These are phyloP conservation scores for Punica granatum DNA, from an alignment of 345 rosid genomes.

Conservation along the genomic window DNA sequence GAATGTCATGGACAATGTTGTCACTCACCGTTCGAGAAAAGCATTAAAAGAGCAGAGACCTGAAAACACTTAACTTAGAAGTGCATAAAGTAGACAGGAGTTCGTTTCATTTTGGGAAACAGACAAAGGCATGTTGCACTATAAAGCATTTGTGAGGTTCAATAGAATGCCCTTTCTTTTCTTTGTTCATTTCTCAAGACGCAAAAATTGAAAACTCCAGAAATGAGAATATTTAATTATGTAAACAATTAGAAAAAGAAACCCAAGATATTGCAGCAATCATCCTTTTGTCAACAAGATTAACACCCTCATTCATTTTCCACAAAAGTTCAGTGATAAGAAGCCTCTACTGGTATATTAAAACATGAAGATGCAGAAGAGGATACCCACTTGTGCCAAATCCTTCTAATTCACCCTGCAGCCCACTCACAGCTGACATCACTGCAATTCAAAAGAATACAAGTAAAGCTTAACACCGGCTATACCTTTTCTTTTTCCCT, in stretches of 20 bases:
- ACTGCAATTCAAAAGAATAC: conserved; percentile 38
- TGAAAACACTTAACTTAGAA: background rate
- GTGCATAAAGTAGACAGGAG: background rate
- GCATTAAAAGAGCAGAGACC: background rate
- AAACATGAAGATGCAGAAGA: conserved; percentile 6
- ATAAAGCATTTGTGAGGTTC: background rate
- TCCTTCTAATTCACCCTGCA: conserved; percentile 64
- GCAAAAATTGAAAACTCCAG: background rate
- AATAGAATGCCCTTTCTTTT: background rate
- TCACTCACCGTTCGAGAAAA: background rate
- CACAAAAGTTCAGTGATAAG: background rate
- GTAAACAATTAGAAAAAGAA: background rate
- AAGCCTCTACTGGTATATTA: background rate
- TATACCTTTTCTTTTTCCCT: background rate
- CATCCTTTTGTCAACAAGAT: background rate
- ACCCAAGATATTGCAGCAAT: background rate
- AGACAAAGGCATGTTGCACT: background rate
- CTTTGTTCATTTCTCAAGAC: background rate
- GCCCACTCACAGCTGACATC: conserved; percentile 97
- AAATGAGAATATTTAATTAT: background rate
- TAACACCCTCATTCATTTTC: background rate
- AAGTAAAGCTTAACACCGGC: background rate
- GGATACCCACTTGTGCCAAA: conserved; percentile 66
- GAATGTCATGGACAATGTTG: conserved; percentile 7
- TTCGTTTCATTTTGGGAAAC: background rate